Conservation (phyloP, 352 stramenopile species). For the Phytophthora syringae region DNA sequence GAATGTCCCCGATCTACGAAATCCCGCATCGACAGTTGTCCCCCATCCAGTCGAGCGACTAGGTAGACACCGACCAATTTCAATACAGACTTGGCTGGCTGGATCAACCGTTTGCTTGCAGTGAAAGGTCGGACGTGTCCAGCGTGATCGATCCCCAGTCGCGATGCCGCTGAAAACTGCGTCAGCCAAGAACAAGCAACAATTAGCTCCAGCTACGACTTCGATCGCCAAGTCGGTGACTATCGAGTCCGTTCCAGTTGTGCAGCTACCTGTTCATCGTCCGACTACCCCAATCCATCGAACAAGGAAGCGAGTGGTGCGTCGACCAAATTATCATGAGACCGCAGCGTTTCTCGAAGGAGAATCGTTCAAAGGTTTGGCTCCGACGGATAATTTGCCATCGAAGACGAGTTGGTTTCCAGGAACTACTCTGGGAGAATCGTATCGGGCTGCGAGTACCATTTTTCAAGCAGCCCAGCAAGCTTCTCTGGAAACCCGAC, state of each 20-base stretch:
- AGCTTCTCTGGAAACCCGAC: conserved; percentile 33
- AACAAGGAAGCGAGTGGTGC: conserved; percentile 43
- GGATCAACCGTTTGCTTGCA: neutral
- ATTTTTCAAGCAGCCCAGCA: conserved; percentile 35
- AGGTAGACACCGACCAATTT: neutral
- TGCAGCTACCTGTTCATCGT: neutral
- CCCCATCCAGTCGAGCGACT: conserved; percentile 27
- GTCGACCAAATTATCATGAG: conserved; percentile 56
- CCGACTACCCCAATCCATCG: neutral
- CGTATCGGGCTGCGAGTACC: conserved; percentile 52
- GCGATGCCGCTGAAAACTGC: conserved; percentile 14
- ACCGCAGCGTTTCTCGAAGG: conserved; percentile 41
- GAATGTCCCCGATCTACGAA: conserved; percentile 44
- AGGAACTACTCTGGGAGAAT: conserved; percentile 33
- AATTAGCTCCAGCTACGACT: neutral
- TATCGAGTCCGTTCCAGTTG: neutral
- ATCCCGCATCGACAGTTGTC: conserved; percentile 40
- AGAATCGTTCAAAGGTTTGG: conserved; percentile 43
- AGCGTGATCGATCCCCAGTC: conserved; percentile 1
- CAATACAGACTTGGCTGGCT: conserved; percentile 12
- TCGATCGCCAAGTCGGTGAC: neutral
- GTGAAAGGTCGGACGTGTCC: conserved; percentile 30
- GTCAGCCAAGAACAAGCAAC: conserved; percentile 8
- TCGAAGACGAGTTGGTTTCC: conserved; percentile 17
- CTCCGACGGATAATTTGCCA: conserved; percentile 10